These are phyloP conservation scores for Leucocoprinus leucothites DNA, from an alignment of 768 basidiomycete species.

Conservation along the genomic window DNA sequence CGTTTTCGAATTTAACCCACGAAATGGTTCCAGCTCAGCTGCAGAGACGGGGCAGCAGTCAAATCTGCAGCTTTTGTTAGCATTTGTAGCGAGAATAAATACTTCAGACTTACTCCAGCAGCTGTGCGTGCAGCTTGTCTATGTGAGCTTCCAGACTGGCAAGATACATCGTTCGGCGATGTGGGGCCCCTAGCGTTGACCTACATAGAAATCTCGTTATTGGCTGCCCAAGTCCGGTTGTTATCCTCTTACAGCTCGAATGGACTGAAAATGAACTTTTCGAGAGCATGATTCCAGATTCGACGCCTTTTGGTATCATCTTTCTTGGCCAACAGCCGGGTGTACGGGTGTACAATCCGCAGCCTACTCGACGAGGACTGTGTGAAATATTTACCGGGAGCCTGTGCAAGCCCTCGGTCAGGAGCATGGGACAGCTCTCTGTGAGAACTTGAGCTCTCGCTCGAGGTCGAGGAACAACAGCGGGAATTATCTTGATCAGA, in stretches of 20 bases:
- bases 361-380: slow-evolving; percentile 14
- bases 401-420: neutral
- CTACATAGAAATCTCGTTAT: slow-evolving; percentile 27
- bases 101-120: slow-evolving; percentile 33
- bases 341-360: slow-evolving; percentile 61
- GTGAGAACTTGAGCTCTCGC: neutral
- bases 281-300: slow-evolving; percentile 77
- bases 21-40: slow-evolving; percentile 57
- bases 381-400: neutral
- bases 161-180: slow-evolving; percentile 67
- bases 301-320: slow-evolving; percentile 64
- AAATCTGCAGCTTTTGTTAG: slow-evolving; percentile 24
- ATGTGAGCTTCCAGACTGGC: slow-evolving; percentile 73
- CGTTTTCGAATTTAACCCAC: slow-evolving; percentile 72
- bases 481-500: neutral
- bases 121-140: slow-evolving; percentile 60
- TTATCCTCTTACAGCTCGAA: slow-evolving; percentile 54
- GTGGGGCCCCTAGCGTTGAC: slow-evolving; percentile 63
- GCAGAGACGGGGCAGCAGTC: slow-evolving; percentile 56
- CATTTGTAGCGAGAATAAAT: neutral
- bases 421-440: neutral
- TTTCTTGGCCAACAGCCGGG: slow-evolving; percentile 64
- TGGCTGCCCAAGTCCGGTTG: slow-evolving; percentile 1
- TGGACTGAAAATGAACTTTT: slow-evolving; percentile 66
- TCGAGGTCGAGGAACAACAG: neutral